These are phyloP conservation scores for Trichoderma lentiforme DNA, from an alignment of 2,329 filamentous ascomycete species.

Conservation along the genomic window DNA sequence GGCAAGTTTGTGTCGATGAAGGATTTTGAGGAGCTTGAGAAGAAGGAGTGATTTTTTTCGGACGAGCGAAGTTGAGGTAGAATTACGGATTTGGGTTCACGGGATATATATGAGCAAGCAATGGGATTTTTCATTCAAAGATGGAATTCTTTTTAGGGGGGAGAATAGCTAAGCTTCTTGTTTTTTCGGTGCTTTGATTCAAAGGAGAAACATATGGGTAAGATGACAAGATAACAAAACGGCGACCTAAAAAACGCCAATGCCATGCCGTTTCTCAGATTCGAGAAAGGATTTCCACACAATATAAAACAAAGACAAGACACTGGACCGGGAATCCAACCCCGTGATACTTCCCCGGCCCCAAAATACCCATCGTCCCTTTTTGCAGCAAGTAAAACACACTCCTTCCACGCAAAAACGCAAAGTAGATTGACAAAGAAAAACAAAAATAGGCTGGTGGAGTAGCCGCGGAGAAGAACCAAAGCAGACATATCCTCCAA, in stretches of 20 bases:
- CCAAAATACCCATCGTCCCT: not conserved
- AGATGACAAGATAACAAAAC: constrained; percentile 14
- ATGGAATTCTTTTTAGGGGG: not conserved
- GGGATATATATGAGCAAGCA: not conserved
- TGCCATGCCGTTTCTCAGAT: constrained; percentile 16
- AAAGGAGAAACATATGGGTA: not conserved
- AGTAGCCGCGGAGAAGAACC: not conserved
- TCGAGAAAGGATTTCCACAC: constrained; percentile 21
- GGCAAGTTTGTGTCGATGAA: constrained; percentile 68
- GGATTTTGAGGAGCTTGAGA: constrained; percentile 31
- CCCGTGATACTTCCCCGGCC: not conserved
- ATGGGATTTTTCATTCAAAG: not conserved
- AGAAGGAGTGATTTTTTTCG: not conserved
- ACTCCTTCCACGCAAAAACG: not conserved
- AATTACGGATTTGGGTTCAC: not conserved
- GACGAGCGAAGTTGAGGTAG: not conserved
- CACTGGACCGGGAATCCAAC: not conserved
- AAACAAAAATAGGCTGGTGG: not conserved
- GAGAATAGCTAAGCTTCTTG: not conserved
- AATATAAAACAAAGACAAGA: not conserved
- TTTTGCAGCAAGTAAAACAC: not conserved
- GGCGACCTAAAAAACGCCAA: constrained; percentile 2
- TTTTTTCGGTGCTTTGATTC: not conserved
- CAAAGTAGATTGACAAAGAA: not conserved
- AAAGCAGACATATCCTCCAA: not conserved